Conservation (phyloP, 768 basidiomycete genomes). For the Mycena maculata region DNA sequence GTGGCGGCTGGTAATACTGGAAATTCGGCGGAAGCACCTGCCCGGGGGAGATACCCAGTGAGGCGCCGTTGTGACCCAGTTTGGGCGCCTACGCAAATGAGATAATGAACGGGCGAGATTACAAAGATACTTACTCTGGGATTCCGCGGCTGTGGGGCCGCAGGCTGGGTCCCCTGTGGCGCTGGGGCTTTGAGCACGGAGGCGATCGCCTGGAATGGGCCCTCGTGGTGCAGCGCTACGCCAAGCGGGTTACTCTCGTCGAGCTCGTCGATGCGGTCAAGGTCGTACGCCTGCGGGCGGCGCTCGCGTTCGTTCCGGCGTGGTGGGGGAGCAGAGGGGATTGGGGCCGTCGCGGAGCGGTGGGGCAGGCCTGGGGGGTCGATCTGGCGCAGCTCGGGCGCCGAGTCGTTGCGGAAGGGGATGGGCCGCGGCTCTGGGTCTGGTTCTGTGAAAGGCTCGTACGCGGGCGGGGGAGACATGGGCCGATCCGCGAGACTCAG, state of each 20-base stretch:
- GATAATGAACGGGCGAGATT: not conserved
- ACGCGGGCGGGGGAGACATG: slow-evolving; percentile 32
- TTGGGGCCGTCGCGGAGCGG: slow-evolving; percentile 27
- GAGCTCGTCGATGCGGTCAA: slow-evolving; percentile 83
- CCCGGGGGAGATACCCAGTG: slow-evolving; percentile 65
- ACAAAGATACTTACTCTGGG: slow-evolving; percentile 18
- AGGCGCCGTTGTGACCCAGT: slow-evolving; percentile 45
- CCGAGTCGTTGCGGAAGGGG: slow-evolving; percentile 23
- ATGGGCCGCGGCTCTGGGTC: slow-evolving; percentile 21
- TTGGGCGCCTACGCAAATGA: slow-evolving; percentile 26
- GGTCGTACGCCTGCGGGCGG: slow-evolving; percentile 39
- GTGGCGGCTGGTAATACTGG: slow-evolving; percentile 33
- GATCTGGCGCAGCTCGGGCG: slow-evolving; percentile 28
- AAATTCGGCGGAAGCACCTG: slow-evolving; percentile 63
- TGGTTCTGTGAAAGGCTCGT: slow-evolving; percentile 17
- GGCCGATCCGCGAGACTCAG: not conserved
- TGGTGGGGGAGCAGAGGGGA: not conserved
- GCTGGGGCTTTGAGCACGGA: slow-evolving; percentile 45
- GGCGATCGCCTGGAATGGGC: slow-evolving; percentile 78
- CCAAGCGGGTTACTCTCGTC: slow-evolving; percentile 83
- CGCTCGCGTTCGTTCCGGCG: slow-evolving; percentile 11
- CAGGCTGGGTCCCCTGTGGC: slow-evolving; percentile 36
- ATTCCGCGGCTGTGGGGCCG: slow-evolving; percentile 30
- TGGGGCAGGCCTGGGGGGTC: slow-evolving; percentile 25
- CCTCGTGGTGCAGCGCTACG: slow-evolving; percentile 69